A percentile compares a stretch with the other conserved stretches of the same genome.
phyloP scores from a whole-genome alignment of 2,329 filamentous ascomycete genomes.

The Aureobasidium sp. region DNA sequence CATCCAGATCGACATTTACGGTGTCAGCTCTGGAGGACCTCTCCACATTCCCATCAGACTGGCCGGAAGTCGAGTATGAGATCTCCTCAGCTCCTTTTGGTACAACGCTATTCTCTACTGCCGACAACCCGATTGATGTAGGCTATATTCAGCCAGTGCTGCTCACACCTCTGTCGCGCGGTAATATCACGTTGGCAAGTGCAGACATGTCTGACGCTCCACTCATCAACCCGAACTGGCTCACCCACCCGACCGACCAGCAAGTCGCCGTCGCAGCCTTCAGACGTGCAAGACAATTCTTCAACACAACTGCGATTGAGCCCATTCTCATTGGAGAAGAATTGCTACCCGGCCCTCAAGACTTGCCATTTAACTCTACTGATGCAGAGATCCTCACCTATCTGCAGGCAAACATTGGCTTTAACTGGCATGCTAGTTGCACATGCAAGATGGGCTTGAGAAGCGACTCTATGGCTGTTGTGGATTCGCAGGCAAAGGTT shows the following conservation, averaged over 20 bases:
- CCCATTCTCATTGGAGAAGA: slow-evolving; percentile 25
- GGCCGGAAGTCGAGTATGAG: slow-evolving; percentile 30
- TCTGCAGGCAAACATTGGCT: neutral
- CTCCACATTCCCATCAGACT: slow-evolving; percentile 24
- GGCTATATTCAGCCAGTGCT: neutral
- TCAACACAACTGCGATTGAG: slow-evolving; percentile 22
- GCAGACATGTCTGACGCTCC: slow-evolving; percentile 26
- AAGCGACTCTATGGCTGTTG: slow-evolving; percentile 15
- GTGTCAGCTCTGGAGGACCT: slow-evolving; percentile 20
- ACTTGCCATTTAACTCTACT: slow-evolving; percentile 16
- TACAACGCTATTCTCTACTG: slow-evolving; percentile 26
- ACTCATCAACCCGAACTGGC: slow-evolving; percentile 31
- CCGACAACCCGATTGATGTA: slow-evolving; percentile 14
- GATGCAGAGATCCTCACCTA: slow-evolving; percentile 26
- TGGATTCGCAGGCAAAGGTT: slow-evolving; percentile 24
- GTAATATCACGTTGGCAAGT: slow-evolving; percentile 22
- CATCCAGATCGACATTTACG: slow-evolving; percentile 15
- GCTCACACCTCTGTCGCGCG: neutral
- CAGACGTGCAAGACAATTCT: slow-evolving; percentile 22
- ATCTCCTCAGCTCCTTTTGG: slow-evolving; percentile 13
- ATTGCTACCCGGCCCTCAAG: slow-evolving; percentile 22
- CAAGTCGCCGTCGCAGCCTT: slow-evolving; percentile 15
- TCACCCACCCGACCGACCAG: slow-evolving; percentile 28
- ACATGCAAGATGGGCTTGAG: slow-evolving; percentile 6
- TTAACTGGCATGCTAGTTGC: neutral